Base-by-base conservation (phyloP, 2,329 filamentous ascomycete genomes). In the Aureobasidium namibiae region DNA sequence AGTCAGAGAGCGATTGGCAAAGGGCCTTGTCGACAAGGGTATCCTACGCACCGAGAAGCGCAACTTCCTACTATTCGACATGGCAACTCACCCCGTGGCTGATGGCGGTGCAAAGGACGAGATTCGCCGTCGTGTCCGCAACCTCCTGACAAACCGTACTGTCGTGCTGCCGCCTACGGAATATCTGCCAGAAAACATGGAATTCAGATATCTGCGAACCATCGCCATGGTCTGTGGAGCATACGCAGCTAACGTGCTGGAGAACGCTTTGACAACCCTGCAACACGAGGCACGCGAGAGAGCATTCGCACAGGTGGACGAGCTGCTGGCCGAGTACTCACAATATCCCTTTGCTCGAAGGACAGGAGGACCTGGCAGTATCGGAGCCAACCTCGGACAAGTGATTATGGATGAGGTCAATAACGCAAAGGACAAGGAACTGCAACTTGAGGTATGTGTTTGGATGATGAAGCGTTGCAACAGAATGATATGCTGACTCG, bases 61-160 rank as follows among this genome's bases (percentile, higher is more conserved):
- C 76, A 99, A 99, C 80, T 99, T 99, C 79, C 83, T 99, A 65
- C 88, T 99, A 64, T 99, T 99, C 80, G 94, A 99, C 78, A 99
- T 99, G 94, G 94, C 94, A 60, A 99, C 94, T 64, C 94, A 99
- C 74, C 94, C 94, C 42, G 92, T 99, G 61, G 92, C 91, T 64
- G 94, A 99, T 69, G 89, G 91, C 65, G 92, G 90, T 69, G 94
- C 94, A 69, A 99, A 99, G 79, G 94, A 97, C 70, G 94, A 99
- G 78, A 94, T 99, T 69, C 85, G 94, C 68, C 86, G 89, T 71
- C 88, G 94, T 67, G 92, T 97, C 65, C 87, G 92, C 71, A 95
- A 89, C 72, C 85, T 97, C 62, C 86, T 96, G 65, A 96, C 90
- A 62, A 91, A 92, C 76, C 87, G 94, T 68, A 99, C 94, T 54